Base-by-base conservation (phyloP, 352 stramenopile species). In the Phytopythium oedochilum region DNA sequence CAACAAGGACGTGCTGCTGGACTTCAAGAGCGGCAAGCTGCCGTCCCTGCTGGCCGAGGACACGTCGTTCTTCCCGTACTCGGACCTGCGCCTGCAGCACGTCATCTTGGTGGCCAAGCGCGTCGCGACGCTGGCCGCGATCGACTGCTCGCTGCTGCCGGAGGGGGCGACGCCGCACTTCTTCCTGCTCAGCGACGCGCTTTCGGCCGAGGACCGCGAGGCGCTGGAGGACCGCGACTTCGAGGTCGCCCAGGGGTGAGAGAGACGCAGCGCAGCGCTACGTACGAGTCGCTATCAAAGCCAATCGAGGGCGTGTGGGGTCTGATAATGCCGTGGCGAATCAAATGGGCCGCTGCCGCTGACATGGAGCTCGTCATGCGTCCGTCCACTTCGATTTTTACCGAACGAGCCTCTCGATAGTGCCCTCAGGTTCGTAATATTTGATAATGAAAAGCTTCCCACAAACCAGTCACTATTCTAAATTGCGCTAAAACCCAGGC, bases 21-120 rank as follows among this genome's bases (percentile, higher is more conserved):
- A 78, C 36, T 88, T 74, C 61, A 83, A 78, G 55, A 75, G 64
- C 34, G 78, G 78, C 52, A 88, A 88, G 42, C 44, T 91, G 43
- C 70, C 72, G 20, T 76, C 71, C 4, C 63, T 91, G 32, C 57
- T 91, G 15, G 74, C 80, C 5, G 73, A 91, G 46, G 80, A 88
- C 57, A 42, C 71, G 66, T 81, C 75, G 31, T 85, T 78, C 61
- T 85, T 84, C 40, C 80, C 75, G 57, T 88, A 78, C 63, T 68
- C 63, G 6, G 65, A 84, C 29, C 55, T 88, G 26, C 63, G 63
- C 26, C 59, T 88, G 43, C 60, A 83, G 50, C 73, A 91, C 49
- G 65, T 88, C 35, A 66, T 91, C 23, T 77, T 84, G 54, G 61
- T 86, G 29, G 75, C 78, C 20, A 87, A 87, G 55, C 62, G 65